phyloP scores from a whole-genome alignment of 495 filamentous ascomycete species.

The Cudoniella acicularis region DNA sequence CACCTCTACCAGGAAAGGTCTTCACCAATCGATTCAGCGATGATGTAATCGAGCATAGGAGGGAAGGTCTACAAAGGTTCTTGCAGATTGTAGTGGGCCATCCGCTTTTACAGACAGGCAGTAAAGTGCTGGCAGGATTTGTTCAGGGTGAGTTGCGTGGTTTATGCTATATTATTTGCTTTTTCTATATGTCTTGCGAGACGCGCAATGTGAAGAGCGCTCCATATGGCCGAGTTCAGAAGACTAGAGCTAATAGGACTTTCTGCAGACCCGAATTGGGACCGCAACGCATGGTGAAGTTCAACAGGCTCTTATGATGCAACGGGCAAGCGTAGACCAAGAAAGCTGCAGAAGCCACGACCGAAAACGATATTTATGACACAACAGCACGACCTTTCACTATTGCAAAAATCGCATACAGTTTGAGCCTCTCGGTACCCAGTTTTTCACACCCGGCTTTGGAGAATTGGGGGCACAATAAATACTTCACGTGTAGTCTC shows the following conservation, averaged over 20 bases:
- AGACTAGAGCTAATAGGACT: conserved; percentile 1
- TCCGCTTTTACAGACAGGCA: conserved; percentile 93
- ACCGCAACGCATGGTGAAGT: conserved; percentile 68
- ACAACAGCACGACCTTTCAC: conserved; percentile 19
- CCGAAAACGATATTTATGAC: conserved; percentile 27
- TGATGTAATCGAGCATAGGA: conserved; percentile 94
- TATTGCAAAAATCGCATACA: conserved; percentile 19
- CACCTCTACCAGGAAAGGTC: conserved; percentile 93
- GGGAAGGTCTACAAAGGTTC: conserved; percentile 90
- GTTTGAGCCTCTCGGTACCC: conserved; percentile 8
- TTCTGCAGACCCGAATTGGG: conserved; percentile 71
- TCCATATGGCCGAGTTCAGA: not conserved
- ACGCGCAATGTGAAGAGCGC: too few relatives aligned
- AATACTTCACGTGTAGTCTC: too few relatives aligned
- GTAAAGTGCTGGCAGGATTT: conserved; percentile 91
- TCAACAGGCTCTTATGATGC: conserved; percentile 7
- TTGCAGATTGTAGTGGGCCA: conserved; percentile 97
- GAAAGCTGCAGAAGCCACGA: conserved; percentile 45
- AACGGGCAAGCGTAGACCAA: conserved; percentile 32
- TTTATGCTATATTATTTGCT: not conserved
- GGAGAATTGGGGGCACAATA: not conserved
- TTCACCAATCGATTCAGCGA: conserved; percentile 98
- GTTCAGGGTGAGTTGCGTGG: conserved; percentile 75
- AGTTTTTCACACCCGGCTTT: not conserved
- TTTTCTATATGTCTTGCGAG: conserved; percentile 1